phyloP scores from a whole-genome alignment of 1,284 basidiomycete species.

The Sporisorium graminicola region DNA sequence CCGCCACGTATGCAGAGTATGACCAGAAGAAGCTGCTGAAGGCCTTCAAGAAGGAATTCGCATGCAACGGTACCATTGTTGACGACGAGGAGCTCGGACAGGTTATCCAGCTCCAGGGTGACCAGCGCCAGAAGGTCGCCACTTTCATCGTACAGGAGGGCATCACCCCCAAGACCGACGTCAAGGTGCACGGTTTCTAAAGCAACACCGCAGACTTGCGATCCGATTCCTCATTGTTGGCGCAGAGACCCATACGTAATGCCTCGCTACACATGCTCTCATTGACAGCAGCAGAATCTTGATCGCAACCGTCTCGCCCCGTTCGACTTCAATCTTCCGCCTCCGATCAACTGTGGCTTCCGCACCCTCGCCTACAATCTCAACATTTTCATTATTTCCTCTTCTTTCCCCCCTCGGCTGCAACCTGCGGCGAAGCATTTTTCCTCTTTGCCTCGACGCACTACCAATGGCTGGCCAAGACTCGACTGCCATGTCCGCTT shows the following conservation, averaged over 20 bases:
- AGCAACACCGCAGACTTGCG: not conserved
- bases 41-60: constrained; percentile 99
- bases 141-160: constrained; percentile 67
- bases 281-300: constrained; percentile 25
- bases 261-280: constrained; percentile 21
- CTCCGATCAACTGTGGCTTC: not conserved
- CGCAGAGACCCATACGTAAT: constrained; percentile 21
- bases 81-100: constrained; percentile 96
- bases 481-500: not conserved
- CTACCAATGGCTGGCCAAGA: not conserved
- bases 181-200: constrained; percentile 70
- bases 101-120: constrained; percentile 98
- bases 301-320: not conserved
- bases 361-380: not conserved
- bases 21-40: constrained; percentile 98
- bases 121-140: constrained; percentile 92
- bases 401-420: not conserved
- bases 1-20: constrained; percentile 78
- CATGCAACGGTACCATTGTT: constrained; percentile 97
- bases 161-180: constrained; percentile 65
- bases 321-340: not conserved
- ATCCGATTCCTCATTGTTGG: not conserved
- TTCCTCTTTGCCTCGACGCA: not conserved
- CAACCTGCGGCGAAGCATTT: not conserved
- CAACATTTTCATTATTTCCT: not conserved